Percentiles rank a stretch among this genome's conserved stretches.
Evolutionary conservation across 257 asterid genomes (phyloP).

Genomic region (Leonotis leonurus): DNA sequence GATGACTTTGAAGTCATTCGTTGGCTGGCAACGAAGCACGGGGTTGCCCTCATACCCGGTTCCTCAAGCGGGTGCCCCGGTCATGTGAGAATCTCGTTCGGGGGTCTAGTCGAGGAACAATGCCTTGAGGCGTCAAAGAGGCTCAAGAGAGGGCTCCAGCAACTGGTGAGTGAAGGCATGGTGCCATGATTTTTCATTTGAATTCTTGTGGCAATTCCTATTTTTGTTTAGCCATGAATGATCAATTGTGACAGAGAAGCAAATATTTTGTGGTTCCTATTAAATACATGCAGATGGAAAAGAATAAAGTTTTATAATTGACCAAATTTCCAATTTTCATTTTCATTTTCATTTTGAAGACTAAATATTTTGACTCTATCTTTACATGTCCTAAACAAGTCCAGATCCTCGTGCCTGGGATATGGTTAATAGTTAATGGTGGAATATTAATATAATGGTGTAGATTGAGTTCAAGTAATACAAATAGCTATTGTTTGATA

Average conservation of each 20-base stretch:
- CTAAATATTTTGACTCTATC: no score
- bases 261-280: not conserved
- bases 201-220: not conserved
- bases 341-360: no score
- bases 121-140: constrained; percentile 63
- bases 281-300: constrained; percentile 3
- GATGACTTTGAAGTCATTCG: constrained; percentile 71
- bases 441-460: no score
- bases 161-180: constrained; percentile 71
- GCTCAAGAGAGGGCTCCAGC: constrained; percentile 66
- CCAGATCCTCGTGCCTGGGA: no score
- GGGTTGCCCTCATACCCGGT: constrained; percentile 71
- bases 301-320: constrained; percentile 1
- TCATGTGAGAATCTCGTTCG: constrained; percentile 68
- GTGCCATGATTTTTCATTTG: constrained; percentile 32
- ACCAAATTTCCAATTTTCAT: not conserved
- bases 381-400: no score
- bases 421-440: no score
- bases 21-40: constrained; percentile 73
- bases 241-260: constrained; percentile 17
- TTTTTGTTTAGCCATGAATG: not conserved
- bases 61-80: constrained; percentile 75
- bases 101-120: constrained; percentile 61
- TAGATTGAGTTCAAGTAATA: no score
- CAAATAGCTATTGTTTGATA: no score